Evolutionary conservation across 495 filamentous ascomycete species (phyloP).

Genomic region (Choiromyces venosus): DNA sequence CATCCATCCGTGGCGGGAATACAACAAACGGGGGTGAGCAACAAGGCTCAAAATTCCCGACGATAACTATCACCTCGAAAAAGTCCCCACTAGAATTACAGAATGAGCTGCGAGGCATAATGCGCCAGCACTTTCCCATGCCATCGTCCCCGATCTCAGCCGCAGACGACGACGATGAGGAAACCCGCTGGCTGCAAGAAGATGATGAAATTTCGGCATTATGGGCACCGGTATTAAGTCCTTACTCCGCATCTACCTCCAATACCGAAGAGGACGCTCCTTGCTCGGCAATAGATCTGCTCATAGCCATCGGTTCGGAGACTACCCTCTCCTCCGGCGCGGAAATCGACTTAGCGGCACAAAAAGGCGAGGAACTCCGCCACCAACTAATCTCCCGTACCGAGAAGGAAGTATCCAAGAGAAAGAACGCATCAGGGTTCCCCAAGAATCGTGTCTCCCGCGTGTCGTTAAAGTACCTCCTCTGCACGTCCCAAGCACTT

Average conservation of each 20-base stretch:
- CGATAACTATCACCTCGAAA: constrained; percentile 8
- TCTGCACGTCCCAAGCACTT: constrained; percentile 19
- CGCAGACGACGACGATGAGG: constrained; percentile 25
- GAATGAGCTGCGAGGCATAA: constrained; percentile 33
- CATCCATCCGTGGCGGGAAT: background rate
- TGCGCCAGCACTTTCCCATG: constrained; percentile 26
- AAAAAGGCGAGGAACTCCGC: constrained; percentile 23
- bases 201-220: constrained; percentile 22
- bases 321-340: background rate
- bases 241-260: background rate
- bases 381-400: constrained; percentile 3
- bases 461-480: constrained; percentile 29
- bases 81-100: constrained; percentile 32
- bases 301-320: constrained; percentile 26
- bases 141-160: background rate
- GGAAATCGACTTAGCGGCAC: constrained; percentile 23
- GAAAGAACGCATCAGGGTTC: constrained; percentile 17
- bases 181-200: constrained; percentile 25
- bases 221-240: constrained; percentile 27
- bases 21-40: background rate
- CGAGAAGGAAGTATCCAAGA: constrained; percentile 9
- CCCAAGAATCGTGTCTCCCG: constrained; percentile 1
- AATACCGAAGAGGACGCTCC: constrained; percentile 11
- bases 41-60: constrained; percentile 17
- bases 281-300: constrained; percentile 28